Base-by-base conservation (phyloP, 345 rosid genomes). In the Lenwebbia sp. region DNA sequence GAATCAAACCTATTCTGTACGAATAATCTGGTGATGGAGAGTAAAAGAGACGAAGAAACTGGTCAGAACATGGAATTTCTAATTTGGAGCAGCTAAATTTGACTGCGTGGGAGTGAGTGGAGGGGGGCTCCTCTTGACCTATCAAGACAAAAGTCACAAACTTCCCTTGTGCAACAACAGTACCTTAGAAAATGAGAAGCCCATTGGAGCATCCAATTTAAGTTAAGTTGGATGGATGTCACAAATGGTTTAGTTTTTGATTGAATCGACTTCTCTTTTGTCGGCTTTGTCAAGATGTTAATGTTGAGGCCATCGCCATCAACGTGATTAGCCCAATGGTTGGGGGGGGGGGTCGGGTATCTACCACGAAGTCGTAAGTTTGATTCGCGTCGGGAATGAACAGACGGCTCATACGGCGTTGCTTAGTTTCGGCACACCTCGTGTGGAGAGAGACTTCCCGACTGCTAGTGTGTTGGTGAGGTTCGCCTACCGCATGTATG, bases 11-110 rank as follows among this genome's bases (percentile, higher is more conserved):
- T 44, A 19, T 21, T 65, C 25, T 4, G 1, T 17, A 33, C 78
- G 44, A 7, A 33, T 65, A 17, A 33, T 65, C 76, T 65, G 13
- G 3, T 22, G 23, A 2, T 28, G 76, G 25, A 60, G 5, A 30
- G 85, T 11, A 26, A 50, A 50, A 7, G 30, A 15, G 40, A 40
- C 40, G 21, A 53, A 28, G 37, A 26, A 82, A 30, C 84, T 82
- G 37, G 53, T 28, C 40, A 9, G 41, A 15, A 65, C 41, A 4
- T 65, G 76, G 76, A 8, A 65, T 30, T 65, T 30, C 41, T 10
- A 33, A 65, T 54, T 51, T 10, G 84, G 5, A 17, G 56, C 84
- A 28, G 84, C 70, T 55, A 83, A 55, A 83, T 53, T 83, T 54
- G 70, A 65, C 78, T 40, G 44, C 1, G 25, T 8, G 23, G 4